phyloP scores from a whole-genome alignment of 805 yeast species.

The Candida corydali region DNA sequence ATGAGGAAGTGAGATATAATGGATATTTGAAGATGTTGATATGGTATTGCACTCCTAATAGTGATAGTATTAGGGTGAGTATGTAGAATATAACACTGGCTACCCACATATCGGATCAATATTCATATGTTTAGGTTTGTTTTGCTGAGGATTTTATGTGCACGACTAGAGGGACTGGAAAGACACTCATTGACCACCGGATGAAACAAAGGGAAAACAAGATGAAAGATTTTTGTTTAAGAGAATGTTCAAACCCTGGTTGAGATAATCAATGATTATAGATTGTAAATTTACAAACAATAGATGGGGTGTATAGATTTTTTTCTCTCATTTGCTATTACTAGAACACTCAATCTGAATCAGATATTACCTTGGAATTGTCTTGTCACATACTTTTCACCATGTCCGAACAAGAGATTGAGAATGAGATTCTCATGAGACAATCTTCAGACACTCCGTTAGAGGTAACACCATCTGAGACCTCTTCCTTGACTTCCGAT shows the following conservation, averaged over 20 bases:
- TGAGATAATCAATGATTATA: too few species aligned
- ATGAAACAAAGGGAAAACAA: too few species aligned
- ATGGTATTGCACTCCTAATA: slow-evolving; percentile 32
- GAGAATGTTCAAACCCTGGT: too few species aligned
- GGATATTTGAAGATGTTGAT: slow-evolving; percentile 34
- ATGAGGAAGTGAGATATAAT: slow-evolving; percentile 40
- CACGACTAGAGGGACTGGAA: too few species aligned
- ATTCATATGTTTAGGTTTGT: background rate
- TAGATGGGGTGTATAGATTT: too few species aligned
- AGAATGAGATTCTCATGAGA: background rate
- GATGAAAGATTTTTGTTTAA: too few species aligned
- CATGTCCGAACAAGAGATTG: slow-evolving; percentile 1
- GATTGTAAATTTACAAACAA: too few species aligned
- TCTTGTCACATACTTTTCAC: background rate
- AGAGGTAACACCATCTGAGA: slow-evolving; percentile 3
- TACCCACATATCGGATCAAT: slow-evolving; percentile 21
- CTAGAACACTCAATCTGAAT: too few species aligned
- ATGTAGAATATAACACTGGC: slow-evolving; percentile 23
- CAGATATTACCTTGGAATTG: too few species aligned
- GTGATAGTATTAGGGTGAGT: slow-evolving; percentile 22
- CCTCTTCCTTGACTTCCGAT: slow-evolving; percentile 1
- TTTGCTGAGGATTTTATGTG: background rate
- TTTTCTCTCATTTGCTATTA: too few species aligned
- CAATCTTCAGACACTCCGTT: slow-evolving; percentile 2
- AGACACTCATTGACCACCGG: too few species aligned